Evolutionary conservation across 441 rosid genomes (phyloP).

Genomic region (Euphorbia celastroides): DNA sequence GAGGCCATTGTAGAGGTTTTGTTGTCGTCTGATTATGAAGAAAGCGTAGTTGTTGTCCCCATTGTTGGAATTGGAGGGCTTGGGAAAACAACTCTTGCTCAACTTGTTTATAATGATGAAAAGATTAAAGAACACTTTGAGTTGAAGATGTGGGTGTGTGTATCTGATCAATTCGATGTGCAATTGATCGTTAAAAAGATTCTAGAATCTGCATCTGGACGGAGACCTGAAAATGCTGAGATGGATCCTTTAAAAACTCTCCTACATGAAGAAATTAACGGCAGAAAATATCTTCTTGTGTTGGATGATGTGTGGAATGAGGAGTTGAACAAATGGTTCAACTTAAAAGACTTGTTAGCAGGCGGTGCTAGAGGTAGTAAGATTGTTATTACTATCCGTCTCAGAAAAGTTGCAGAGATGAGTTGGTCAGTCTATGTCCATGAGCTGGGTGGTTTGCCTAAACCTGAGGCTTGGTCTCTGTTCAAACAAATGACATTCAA

Average conservation of each 20-base stretch:
- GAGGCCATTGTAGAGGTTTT: neutral
- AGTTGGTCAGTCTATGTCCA: too few species aligned
- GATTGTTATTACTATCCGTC: conserved; percentile 8
- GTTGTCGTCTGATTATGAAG: neutral
- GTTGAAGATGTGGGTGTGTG: neutral
- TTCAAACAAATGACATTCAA: too few species aligned
- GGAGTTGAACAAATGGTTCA: too few species aligned
- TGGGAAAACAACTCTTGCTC: neutral
- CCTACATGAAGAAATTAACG: too few species aligned
- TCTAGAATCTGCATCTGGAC: too few species aligned
- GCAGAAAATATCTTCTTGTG: too few species aligned
- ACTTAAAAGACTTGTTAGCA: neutral
- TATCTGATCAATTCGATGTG: neutral
- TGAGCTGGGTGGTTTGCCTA: neutral
- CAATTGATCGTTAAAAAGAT: neutral
- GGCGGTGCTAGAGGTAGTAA: conserved; percentile 12
- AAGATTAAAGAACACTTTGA: neutral
- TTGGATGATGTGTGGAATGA: too few species aligned
- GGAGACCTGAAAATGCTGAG: too few species aligned
- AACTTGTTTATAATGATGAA: too few species aligned
- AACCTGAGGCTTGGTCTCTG: neutral
- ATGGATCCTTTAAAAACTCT: too few species aligned
- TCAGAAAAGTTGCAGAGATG: too few species aligned
- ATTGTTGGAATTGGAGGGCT: conserved; percentile 10
- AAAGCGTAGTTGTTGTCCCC: neutral